Conservation (phyloP, 176 grass and related monocot genomes). For the Dendrocalamus sinicus region DNA sequence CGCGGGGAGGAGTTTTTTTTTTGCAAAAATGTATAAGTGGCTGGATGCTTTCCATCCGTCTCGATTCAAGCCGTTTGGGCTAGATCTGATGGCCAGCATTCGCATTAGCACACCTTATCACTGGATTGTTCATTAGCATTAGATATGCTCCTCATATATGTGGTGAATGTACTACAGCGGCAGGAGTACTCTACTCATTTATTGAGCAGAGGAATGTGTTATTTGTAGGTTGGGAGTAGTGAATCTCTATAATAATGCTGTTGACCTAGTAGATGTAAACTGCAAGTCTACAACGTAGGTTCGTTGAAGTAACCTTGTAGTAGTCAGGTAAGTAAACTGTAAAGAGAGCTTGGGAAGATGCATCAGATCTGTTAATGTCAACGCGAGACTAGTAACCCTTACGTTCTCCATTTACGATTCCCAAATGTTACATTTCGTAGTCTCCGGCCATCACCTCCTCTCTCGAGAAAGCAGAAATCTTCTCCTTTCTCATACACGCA, state of each 20-base stretch:
- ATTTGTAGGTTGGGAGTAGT: neutral
- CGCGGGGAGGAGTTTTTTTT: too few relatives aligned
- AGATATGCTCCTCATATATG: neutral
- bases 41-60: too few relatives aligned
- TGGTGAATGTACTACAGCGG: neutral
- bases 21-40: too few relatives aligned
- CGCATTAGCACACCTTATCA: too few relatives aligned
- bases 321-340: neutral
- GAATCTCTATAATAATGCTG: neutral
- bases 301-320: conserved; percentile 43
- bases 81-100: too few relatives aligned
- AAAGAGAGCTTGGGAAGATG: conserved; percentile 5
- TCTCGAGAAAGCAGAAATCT: neutral
- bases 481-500: neutral
- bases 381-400: conserved; percentile 11
- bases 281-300: conserved; percentile 40
- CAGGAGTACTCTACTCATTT: neutral
- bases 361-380: conserved; percentile 33
- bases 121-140: too few relatives aligned
- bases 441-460: neutral
- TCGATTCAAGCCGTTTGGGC: too few relatives aligned
- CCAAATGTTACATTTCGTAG: conserved; percentile 37
- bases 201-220: neutral
- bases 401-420: neutral
- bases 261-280: conserved; percentile 49